A percentile compares a stretch with the other conserved stretches of the same genome.
These are phyloP conservation scores for Boletus patriciae DNA, from an alignment of 768 basidiomycete genomes.

Conservation along the genomic window DNA sequence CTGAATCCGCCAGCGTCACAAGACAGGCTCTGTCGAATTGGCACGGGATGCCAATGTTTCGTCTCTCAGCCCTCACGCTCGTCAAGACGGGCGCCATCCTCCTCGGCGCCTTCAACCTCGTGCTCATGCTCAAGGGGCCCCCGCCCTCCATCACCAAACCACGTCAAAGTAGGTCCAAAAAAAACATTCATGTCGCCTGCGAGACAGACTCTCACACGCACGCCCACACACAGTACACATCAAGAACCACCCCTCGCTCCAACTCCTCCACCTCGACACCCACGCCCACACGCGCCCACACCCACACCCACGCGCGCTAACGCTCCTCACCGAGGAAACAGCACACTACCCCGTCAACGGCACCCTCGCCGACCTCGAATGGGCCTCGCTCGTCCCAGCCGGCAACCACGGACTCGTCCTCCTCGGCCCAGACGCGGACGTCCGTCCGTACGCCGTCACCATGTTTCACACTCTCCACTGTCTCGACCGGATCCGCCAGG, in stretches of 20 bases:
- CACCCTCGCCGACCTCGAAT: conserved; percentile 25
- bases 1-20: no score
- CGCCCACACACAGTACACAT: conserved; percentile 13
- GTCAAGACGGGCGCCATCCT: conserved; percentile 21
- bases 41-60: neutral
- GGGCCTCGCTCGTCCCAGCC: conserved; percentile 25
- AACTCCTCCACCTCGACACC: conserved; percentile 19
- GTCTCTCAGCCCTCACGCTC: conserved; percentile 14
- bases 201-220: no score
- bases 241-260: conserved; percentile 3
- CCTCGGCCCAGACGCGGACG: conserved; percentile 10
- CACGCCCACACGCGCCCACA: neutral
- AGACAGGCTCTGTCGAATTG: no score
- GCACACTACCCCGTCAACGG: conserved; percentile 25
- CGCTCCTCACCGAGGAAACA: conserved; percentile 25
- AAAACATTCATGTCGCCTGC: no score
- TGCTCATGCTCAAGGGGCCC: conserved; percentile 2
- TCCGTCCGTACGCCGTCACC: conserved; percentile 35
- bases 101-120: conserved; percentile 22
- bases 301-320: neutral
- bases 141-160: neutral
- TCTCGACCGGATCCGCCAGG: conserved; percentile 37
- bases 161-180: conserved; percentile 13
- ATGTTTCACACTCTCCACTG: conserved; percentile 45
- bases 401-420: conserved; percentile 20